phyloP scores from a whole-genome alignment of 371 early-diverging fungal genomes.

The Rhizopus arrhizus region DNA sequence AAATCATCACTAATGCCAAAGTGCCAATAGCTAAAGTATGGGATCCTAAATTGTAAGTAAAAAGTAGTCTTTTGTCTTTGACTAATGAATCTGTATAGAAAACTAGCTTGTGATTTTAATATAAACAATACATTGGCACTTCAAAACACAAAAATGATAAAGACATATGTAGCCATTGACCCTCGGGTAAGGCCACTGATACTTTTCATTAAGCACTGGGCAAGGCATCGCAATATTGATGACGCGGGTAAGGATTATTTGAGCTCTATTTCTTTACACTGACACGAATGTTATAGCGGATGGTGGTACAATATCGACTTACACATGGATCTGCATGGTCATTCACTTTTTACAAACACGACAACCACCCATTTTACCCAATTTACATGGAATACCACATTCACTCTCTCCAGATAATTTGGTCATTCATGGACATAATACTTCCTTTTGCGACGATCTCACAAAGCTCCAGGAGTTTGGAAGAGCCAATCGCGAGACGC shows the following conservation, averaged over 20 bases:
- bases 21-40: constrained; percentile 68
- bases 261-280: too few species aligned
- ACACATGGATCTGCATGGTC: constrained; percentile 34
- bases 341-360: constrained; percentile 33
- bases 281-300: constrained; percentile 46
- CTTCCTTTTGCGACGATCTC: constrained; percentile 68
- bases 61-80: not conserved
- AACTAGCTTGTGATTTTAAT: constrained; percentile 82
- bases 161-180: constrained; percentile 78
- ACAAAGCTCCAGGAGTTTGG: constrained; percentile 69
- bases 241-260: constrained; percentile 58
- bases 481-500: constrained; percentile 64
- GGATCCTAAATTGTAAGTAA: constrained; percentile 63
- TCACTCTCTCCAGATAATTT: constrained; percentile 11
- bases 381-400: constrained; percentile 64
- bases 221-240: constrained; percentile 69
- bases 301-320: constrained; percentile 91
- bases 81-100: constrained; percentile 11
- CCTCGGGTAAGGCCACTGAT: constrained; percentile 76
- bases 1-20: constrained; percentile 61
- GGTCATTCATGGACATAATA: constrained; percentile 19
- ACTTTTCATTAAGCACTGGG: constrained; percentile 84
- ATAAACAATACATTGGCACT: constrained; percentile 80
- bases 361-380: constrained; percentile 81
- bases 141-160: constrained; percentile 77